phyloP scores from a whole-genome alignment of 208 protist species.

The Leishmania lainsoni region DNA sequence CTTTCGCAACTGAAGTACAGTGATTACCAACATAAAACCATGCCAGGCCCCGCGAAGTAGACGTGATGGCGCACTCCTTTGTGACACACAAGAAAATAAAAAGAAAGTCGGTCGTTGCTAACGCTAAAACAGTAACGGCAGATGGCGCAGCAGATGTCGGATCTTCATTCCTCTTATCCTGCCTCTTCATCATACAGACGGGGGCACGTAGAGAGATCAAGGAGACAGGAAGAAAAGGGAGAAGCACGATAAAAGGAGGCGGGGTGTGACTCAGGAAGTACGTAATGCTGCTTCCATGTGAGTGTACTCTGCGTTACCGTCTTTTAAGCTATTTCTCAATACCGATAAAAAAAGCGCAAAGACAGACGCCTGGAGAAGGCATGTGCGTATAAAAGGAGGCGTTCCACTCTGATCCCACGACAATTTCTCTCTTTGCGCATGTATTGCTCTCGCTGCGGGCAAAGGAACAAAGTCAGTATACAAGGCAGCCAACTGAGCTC shows the following conservation, averaged over 20 bases:
- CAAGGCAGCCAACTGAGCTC: neutral
- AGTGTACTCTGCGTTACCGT: neutral
- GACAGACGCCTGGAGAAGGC: neutral
- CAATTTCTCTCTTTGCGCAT: neutral
- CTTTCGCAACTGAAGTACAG: neutral
- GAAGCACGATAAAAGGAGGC: neutral
- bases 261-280: neutral
- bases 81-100: neutral
- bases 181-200: neutral
- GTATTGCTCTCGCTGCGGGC: neutral
- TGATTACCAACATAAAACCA: neutral
- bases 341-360: neutral
- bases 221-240: neutral
- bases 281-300: neutral
- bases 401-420: neutral
- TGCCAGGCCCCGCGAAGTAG: neutral
- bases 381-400: neutral
- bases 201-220: neutral
- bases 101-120: neutral
- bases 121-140: neutral
- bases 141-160: neutral
- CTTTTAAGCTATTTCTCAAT: neutral
- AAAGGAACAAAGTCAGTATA: neutral
- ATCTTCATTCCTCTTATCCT: neutral
- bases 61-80: neutral